These are phyloP conservation scores for Vitis labrusca DNA, from an alignment of 164 flowering plant genomes.

Conservation along the genomic window DNA sequence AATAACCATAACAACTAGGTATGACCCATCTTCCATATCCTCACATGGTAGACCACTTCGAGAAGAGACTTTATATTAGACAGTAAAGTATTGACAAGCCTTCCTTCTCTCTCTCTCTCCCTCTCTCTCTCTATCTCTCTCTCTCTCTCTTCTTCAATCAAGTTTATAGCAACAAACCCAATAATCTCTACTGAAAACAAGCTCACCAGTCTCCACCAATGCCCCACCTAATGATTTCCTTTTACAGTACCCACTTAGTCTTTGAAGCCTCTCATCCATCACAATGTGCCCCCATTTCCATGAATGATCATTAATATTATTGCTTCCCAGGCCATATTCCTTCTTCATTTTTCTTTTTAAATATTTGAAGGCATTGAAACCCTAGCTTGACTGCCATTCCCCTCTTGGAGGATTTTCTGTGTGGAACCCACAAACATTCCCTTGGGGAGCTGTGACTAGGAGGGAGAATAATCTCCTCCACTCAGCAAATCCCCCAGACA, in stretches of 20 bases:
- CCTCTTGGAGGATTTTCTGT: not conserved
- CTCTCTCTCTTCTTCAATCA: too few species aligned
- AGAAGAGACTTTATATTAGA: too few species aligned
- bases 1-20: not conserved
- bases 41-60: conserved; percentile 8
- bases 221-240: conserved; percentile 3
- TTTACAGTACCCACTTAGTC: conserved; percentile 1
- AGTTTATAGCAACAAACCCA: not conserved
- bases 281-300: conserved; percentile 9
- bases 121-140: too few species aligned
- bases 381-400: conserved; percentile 2
- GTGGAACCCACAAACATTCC: conserved; percentile 34
- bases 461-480: conserved; percentile 9
- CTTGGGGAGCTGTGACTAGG: conserved; percentile 15
- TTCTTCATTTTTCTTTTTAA: not conserved
- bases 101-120: too few species aligned
- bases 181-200: not conserved
- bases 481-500: conserved; percentile 1
- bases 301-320: not conserved
- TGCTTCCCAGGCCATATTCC: not conserved
- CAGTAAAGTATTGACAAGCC: not conserved
- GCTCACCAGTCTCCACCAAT: conserved; percentile 4
- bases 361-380: not conserved
- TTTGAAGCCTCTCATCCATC: not conserved
- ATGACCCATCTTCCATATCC: conserved; percentile 1